These are phyloP conservation scores for Trichophyton schoenleinii DNA, from an alignment of 2,329 filamentous ascomycete genomes.

Conservation along the genomic window DNA sequence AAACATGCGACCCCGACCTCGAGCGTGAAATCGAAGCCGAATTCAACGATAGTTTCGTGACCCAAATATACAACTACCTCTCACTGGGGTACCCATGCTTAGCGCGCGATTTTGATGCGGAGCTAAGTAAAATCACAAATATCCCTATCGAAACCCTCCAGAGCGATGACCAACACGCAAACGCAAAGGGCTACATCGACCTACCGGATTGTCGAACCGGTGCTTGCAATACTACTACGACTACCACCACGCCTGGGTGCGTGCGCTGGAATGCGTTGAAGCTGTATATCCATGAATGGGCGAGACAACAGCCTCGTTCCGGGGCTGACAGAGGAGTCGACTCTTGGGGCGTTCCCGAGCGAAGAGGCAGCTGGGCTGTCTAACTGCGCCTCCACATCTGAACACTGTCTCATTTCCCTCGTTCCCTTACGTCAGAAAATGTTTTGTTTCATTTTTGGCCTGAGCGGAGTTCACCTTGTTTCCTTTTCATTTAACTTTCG, in stretches of 20 bases:
- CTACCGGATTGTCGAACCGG: slow-evolving; percentile 18
- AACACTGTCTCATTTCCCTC: neutral
- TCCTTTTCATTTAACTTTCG: neutral
- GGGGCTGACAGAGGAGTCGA: slow-evolving; percentile 42
- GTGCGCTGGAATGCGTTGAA: slow-evolving; percentile 73
- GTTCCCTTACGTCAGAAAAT: neutral
- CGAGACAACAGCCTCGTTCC: slow-evolving; percentile 62
- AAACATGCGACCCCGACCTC: neutral
- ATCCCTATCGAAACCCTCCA: slow-evolving; percentile 57
- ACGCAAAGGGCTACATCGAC: slow-evolving; percentile 62
- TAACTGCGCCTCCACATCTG: slow-evolving; percentile 22
- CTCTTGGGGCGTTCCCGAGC: slow-evolving; percentile 51
- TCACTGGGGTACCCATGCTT: slow-evolving; percentile 83
- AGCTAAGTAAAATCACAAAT: slow-evolving; percentile 68
- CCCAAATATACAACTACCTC: slow-evolving; percentile 94
- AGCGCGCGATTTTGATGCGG: slow-evolving; percentile 69
- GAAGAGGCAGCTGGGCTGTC: slow-evolving; percentile 58
- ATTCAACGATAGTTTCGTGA: slow-evolving; percentile 74
- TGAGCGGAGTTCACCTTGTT: neutral
- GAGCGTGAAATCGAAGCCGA: slow-evolving; percentile 42
- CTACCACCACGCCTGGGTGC: slow-evolving; percentile 40
- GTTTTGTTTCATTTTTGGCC: neutral
- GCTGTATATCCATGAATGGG: slow-evolving; percentile 80
- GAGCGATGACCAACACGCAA: slow-evolving; percentile 53
- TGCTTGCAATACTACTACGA: slow-evolving; percentile 19